Conservation (phyloP, 306 rosid species). For the Prunus padus region DNA sequence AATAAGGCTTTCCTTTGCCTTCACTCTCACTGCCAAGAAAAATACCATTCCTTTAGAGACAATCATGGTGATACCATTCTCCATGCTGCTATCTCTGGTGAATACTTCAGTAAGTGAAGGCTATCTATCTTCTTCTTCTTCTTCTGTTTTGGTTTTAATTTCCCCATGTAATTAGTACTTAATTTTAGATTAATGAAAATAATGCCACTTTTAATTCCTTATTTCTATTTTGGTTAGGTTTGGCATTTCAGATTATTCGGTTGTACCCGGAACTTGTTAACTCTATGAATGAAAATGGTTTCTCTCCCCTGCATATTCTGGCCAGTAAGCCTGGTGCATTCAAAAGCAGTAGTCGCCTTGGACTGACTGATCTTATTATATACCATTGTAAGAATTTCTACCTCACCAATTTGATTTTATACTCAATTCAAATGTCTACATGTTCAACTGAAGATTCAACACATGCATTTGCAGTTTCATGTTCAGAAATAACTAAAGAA, state of each 20-base stretch:
- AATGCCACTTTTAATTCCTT: background rate
- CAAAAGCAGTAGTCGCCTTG: constrained; percentile 20
- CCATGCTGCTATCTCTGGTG: constrained; percentile 21
- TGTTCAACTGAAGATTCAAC: too few species aligned
- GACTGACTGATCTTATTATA: constrained; percentile 12
- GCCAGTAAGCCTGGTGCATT: constrained; percentile 31
- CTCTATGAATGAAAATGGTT: constrained; percentile 25
- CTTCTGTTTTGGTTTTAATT: too few species aligned
- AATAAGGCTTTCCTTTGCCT: constrained; percentile 14
- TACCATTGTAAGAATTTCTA: constrained; percentile 16
- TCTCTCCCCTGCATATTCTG: constrained; percentile 26
- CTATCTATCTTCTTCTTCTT: too few species aligned
- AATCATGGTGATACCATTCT: constrained; percentile 25
- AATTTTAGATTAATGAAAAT: too few species aligned
- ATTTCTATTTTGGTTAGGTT: background rate
- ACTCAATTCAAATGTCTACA: too few species aligned
- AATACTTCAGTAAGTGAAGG: constrained; percentile 24
- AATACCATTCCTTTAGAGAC: background rate
- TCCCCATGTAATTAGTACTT: too few species aligned
- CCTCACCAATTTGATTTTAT: too few species aligned
- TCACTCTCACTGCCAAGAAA: background rate
- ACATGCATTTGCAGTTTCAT: too few species aligned
- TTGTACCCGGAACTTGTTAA: constrained; percentile 6
- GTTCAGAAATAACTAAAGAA: too few species aligned
- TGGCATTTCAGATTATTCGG: constrained; percentile 22